Evolutionary conservation across 2,329 filamentous ascomycete species (phyloP).

Genomic region (Epichloe bromicola): DNA sequence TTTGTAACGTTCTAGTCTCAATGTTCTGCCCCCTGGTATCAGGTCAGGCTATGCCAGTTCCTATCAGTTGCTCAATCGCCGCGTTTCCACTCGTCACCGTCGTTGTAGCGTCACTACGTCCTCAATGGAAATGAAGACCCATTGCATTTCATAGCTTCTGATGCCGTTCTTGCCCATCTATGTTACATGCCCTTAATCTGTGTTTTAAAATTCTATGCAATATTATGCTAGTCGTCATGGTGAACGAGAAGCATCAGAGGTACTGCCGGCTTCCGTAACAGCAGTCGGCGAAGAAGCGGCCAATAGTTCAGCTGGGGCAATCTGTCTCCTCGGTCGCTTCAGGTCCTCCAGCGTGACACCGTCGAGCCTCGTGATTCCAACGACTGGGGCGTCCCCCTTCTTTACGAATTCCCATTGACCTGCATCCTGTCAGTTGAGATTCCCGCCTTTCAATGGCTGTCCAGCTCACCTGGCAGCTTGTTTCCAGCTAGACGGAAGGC

Average conservation of each 20-base stretch:
- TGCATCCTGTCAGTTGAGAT: conserved; percentile 20
- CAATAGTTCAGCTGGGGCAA: conserved; percentile 33
- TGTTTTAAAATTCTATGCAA: not conserved
- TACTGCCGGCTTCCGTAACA: conserved; percentile 20
- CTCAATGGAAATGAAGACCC: not conserved
- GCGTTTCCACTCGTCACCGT: no score
- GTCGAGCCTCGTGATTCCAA: conserved; percentile 84
- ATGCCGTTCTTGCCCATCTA: not conserved
- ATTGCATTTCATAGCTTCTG: no score
- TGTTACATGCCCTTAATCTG: not conserved
- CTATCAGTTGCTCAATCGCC: no score
- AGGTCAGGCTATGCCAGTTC: no score
- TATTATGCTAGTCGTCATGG: conserved; percentile 8
- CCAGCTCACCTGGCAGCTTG: conserved; percentile 71
- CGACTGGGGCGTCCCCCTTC: conserved; percentile 84
- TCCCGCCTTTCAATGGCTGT: not conserved
- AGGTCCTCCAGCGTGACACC: conserved; percentile 73
- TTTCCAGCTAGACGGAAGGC: conserved; percentile 88
- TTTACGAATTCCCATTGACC: conserved; percentile 86
- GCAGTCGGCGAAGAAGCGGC: conserved; percentile 20
- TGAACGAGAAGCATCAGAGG: conserved; percentile 20
- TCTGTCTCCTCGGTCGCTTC: conserved; percentile 61
- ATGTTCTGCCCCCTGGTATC: no score
- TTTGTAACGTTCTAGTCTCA: no score
- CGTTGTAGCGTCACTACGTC: no score